phyloP scores from a whole-genome alignment of 345 rosid species.

The Abelmoschus esculentus region DNA sequence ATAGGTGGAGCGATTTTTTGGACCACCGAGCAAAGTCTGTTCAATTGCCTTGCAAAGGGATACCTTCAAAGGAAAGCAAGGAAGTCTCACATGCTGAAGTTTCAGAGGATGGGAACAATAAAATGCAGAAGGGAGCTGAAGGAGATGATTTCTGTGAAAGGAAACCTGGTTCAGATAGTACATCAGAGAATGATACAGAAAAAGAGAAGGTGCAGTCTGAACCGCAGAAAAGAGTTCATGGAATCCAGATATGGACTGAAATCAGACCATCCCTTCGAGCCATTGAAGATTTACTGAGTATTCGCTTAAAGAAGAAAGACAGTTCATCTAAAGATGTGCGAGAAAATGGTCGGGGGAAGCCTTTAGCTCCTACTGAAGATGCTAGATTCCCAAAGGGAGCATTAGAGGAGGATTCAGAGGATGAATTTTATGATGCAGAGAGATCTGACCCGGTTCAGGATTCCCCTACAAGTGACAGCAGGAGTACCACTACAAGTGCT shows the following conservation, averaged over 20 bases:
- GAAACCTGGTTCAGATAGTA: constrained; percentile 31
- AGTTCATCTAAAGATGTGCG: constrained; percentile 37
- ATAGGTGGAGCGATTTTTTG: constrained; percentile 81
- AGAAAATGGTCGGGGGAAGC: constrained; percentile 38
- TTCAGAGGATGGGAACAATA: constrained; percentile 33
- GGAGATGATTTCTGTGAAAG: constrained; percentile 22
- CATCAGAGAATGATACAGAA: constrained; percentile 28
- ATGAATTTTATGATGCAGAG: constrained; percentile 94
- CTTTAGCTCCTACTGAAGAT: constrained; percentile 40
- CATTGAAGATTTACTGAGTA: constrained; percentile 80
- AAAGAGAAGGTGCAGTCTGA: constrained; percentile 28
- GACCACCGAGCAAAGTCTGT: constrained; percentile 52
- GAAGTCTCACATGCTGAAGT: constrained; percentile 26
- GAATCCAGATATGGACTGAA: constrained; percentile 68
- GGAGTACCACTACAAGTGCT: constrained; percentile 28
- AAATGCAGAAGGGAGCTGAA: constrained; percentile 28
- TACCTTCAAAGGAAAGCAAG: constrained; percentile 30
- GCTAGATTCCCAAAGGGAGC: constrained; percentile 54
- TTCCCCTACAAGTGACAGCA: constrained; percentile 44
- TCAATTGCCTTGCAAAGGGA: constrained; percentile 33
- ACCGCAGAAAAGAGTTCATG: constrained; percentile 37
- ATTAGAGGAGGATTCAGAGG: constrained; percentile 89
- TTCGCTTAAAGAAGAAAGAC: constrained; percentile 63
- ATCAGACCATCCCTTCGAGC: constrained; percentile 75
- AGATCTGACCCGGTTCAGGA: constrained; percentile 71